Evolutionary conservation across 2,329 filamentous ascomycete genomes (phyloP), one percentile per base, ranked within the genome.

Genomic region (Fusarium oxysporum): DNA sequence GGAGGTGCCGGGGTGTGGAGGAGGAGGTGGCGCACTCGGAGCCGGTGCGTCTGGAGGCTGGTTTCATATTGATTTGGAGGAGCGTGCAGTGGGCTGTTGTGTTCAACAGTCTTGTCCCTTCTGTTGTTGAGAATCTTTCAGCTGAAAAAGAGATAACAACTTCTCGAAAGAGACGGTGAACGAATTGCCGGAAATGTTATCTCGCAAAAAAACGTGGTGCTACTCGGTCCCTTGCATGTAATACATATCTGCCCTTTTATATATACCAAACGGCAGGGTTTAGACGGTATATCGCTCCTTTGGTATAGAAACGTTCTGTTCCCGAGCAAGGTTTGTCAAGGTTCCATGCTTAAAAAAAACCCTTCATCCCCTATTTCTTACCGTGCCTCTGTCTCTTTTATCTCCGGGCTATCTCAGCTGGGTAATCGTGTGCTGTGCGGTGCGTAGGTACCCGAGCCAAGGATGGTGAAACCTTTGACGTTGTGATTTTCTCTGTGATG

Each of bases 51-150:
- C 56, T 74, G 62, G 62, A 68, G 53, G 72, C 57, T 65, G 67
- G 61, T 69, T 74, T 73, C 63, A 72, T 65, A 68, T 69, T 68
- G 71, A 77, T 72, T 76, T 76, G 69, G 64, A 77, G 75, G 75
- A 76, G 56, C 50, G 40, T n/a, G 21, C 23, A 25, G 73, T 73
- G 73, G 71, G 73, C 73, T 77, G 63, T 71, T 37, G 28, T 32
- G 14, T 61, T 25, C 25, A 67, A 55, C 25, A 61, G 25, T 51
- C 32, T 21, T 23, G 3, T 10, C 32, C 9, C 21, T 33, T 33
- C 12, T 37, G 16, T 12, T 11, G 32, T 35, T 28, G 30, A 35
- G 23, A 21, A n/a, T 11, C 12, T 25, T 21, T 35, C 32, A 53
- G 32, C 48, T 37, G 48, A 51, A 25, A 33, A 55, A 25, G n/a